Percentiles rank a stretch among this genome's conserved stretches.
phyloP scores from a whole-genome alignment of 176 grass and related monocot species.

The Oropetium thomaeum region DNA sequence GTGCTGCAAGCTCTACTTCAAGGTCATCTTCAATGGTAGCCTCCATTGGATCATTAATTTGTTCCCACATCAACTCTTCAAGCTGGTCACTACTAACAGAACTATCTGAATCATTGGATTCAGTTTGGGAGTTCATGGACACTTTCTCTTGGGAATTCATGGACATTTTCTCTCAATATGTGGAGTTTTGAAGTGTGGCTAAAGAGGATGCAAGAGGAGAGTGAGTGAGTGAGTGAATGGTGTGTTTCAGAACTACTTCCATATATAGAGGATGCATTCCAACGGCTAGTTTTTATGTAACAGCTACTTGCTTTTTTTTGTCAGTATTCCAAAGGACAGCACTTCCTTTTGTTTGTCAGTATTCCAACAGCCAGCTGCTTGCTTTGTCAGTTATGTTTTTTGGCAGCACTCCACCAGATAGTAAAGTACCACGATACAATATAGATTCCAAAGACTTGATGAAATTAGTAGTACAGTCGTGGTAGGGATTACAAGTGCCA shows the following conservation, averaged over 20 bases:
- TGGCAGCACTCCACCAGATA: no score
- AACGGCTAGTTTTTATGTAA: not conserved
- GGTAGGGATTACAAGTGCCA: no score
- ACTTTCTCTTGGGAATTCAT: no score
- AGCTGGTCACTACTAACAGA: not conserved
- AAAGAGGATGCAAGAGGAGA: not conserved
- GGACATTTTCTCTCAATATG: not conserved
- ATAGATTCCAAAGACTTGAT: no score
- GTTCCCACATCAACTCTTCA: not conserved
- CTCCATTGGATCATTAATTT: not conserved
- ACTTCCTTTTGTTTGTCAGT: not conserved
- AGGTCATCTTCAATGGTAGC: not conserved
- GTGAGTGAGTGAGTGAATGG: not conserved
- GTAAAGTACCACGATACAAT: no score
- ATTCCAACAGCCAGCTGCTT: not conserved
- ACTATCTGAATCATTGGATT: not conserved
- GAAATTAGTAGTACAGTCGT: no score
- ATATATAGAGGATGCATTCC: not conserved
- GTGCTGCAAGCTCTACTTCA: not conserved
- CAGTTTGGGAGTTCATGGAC: no score
- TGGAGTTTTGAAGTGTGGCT: not conserved
- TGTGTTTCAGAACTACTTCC: not conserved
- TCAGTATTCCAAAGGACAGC: not conserved
- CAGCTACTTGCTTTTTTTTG: not conserved
- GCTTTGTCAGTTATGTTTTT: no score